Evolutionary conservation across 2,329 filamentous ascomycete species (phyloP).

Genomic region (Sporothrix pseudoabietina): DNA sequence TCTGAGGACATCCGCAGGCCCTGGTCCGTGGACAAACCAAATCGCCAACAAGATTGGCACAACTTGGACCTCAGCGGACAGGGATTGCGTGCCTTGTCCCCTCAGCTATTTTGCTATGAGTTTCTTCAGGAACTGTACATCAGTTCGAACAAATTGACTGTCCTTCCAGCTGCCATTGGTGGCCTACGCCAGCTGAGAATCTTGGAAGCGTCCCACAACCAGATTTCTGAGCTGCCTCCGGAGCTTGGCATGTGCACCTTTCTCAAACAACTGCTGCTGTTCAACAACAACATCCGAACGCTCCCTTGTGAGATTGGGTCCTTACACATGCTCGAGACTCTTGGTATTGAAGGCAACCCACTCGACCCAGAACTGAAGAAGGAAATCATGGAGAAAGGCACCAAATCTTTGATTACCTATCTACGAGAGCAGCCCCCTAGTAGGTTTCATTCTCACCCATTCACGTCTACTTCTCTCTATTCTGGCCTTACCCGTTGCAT

Average conservation of each 20-base stretch:
- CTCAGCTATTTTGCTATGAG: constrained; percentile 79
- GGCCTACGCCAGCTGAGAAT: constrained; percentile 77
- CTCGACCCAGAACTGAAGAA: constrained; percentile 74
- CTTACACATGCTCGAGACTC: constrained; percentile 80
- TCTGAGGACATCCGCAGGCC: constrained; percentile 60
- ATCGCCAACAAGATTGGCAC: constrained; percentile 81
- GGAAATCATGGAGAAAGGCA: constrained; percentile 83
- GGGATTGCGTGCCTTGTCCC: constrained; percentile 79
- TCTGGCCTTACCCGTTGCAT: not conserved
- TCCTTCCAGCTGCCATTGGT: constrained; percentile 79
- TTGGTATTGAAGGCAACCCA: constrained; percentile 92
- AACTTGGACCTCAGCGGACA: constrained; percentile 96
- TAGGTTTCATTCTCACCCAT: constrained; percentile 51
- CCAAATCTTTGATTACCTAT: constrained; percentile 77
- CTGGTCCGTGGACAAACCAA: constrained; percentile 64
- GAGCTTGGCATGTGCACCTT: constrained; percentile 98
- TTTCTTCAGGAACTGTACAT: constrained; percentile 93
- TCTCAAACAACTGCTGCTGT: constrained; percentile 79
- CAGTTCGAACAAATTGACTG: constrained; percentile 84
- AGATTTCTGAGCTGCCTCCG: constrained; percentile 76
- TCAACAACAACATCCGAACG: constrained; percentile 83
- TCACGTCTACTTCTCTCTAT: not conserved
- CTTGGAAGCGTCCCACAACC: constrained; percentile 87
- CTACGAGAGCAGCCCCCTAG: constrained; percentile 83
- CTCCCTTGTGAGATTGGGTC: constrained; percentile 87